phyloP scores from a whole-genome alignment of 768 basidiomycete genomes.

The Boletus sensibilis region DNA sequence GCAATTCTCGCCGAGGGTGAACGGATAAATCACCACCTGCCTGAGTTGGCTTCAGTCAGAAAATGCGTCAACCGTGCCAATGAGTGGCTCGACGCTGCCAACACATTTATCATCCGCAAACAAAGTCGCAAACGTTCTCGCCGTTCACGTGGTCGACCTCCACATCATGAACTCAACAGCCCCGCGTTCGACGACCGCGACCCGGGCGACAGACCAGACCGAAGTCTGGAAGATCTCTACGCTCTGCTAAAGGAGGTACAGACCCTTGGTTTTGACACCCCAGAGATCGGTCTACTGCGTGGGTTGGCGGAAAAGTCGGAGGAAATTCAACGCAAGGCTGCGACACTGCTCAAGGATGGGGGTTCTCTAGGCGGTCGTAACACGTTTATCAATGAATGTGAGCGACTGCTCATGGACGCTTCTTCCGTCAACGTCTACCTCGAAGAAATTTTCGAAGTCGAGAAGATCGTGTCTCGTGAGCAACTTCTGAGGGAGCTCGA shows the following conservation, averaged over 20 bases:
- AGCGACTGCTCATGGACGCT: constrained; percentile 63
- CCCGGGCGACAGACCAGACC: constrained; percentile 66
- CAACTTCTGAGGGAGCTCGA: constrained; percentile 75
- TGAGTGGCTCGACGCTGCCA: constrained; percentile 86
- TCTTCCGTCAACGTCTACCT: constrained; percentile 81
- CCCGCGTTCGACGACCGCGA: constrained; percentile 41
- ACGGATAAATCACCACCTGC: constrained; percentile 71
- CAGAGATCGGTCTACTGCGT: constrained; percentile 63
- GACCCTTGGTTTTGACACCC: constrained; percentile 78
- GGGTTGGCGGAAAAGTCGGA: constrained; percentile 62
- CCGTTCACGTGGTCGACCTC: constrained; percentile 55
- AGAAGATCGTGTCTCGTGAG: constrained; percentile 78
- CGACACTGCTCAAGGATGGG: constrained; percentile 46
- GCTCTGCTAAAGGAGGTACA: constrained; percentile 70
- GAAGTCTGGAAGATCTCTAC: constrained; percentile 68
- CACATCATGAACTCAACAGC: constrained; percentile 42
- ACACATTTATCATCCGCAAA: constrained; percentile 74
- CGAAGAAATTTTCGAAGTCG: constrained; percentile 73
- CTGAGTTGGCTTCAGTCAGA: constrained; percentile 68
- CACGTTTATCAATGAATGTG: constrained; percentile 65
- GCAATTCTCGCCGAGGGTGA: constrained; percentile 88
- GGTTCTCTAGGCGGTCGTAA: constrained; percentile 47
- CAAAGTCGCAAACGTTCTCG: constrained; percentile 76
- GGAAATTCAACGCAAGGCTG: constrained; percentile 57
- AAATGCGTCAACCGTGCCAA: constrained; percentile 80